Base-by-base conservation (phyloP, 83 land plant genomes). In the Picea abies region DNA sequence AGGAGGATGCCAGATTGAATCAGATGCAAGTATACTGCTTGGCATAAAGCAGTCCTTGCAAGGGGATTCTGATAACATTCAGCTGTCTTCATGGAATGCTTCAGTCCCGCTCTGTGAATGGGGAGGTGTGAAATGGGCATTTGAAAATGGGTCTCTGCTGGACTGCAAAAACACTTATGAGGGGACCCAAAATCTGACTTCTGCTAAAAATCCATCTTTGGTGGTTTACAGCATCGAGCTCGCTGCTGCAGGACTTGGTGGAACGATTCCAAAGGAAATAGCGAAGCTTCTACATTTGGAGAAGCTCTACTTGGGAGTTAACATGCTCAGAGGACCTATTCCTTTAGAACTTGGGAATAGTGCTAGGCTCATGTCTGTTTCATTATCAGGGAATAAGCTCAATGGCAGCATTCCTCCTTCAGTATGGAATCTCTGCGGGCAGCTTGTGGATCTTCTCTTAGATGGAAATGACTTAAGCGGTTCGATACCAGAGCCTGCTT, bases 261-360 rank as follows among this genome's bases (percentile, higher is more conserved):
- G 98, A 1, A 60, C 86, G 5, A 82, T 95, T 62, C 96, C 98
- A 0, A 70, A 79, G 32, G 93, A 94, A 78, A 79, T 95, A 20
- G 92, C 90, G 20, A 79, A 86, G 81, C 83, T 93, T 67, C 83
- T 88, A 67, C 76, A 79, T 32, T 84, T 94, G 12, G 82, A 83
- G 70, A 87, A 89, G 79, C 87, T 94, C 23, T 88, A 84, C 81
- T 89, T 94, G 47, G 84, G 84, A 60, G 81, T 86, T 10, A 94
- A 94, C 83, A 85, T 86, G 2, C 83, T 94, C 44, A 63, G 84
- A 25, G 97, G 97, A 4, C 19, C 76, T 56, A 76, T 94, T 63
- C 97, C 97, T 19, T 84, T 86, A 58, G 97, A 94, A 83, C 87
- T 94, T 71, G 94, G 94, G 11, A 94, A 95, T 82, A 76, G 85